Evolutionary conservation across 1,284 basidiomycete genomes (phyloP).

Genomic region (Ceratobasidium papillatum): DNA sequence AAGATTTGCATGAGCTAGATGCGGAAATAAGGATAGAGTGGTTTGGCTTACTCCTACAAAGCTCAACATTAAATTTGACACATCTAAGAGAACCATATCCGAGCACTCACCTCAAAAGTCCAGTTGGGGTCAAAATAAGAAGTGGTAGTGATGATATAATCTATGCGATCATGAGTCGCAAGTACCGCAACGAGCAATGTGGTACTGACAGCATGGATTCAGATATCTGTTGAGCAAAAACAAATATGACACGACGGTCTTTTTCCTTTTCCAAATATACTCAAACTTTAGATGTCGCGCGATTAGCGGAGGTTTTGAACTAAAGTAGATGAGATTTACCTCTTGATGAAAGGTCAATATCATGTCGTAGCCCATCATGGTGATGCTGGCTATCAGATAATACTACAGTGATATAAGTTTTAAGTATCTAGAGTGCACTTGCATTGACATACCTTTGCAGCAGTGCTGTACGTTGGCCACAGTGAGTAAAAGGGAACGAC

Average conservation of each 20-base stretch:
- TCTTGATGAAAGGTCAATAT: conserved; percentile 30
- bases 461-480: background rate
- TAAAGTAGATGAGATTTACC: background rate
- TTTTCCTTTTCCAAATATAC: conserved; percentile 36
- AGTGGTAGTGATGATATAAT: conserved; percentile 33
- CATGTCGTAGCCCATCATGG: conserved; percentile 39
- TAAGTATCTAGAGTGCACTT: background rate
- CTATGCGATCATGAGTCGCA: background rate
- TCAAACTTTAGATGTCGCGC: background rate
- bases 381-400: conserved; percentile 29
- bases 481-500: background rate
- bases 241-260: conserved; percentile 32
- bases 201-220: conserved; percentile 26
- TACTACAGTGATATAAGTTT: conserved; percentile 13
- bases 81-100: background rate
- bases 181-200: background rate
- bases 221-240: conserved; percentile 34
- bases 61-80: background rate
- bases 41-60: conserved; percentile 8
- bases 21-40: background rate
- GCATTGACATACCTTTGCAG: conserved; percentile 6
- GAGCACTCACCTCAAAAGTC: conserved; percentile 21
- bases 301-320: background rate
- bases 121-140: conserved; percentile 33
- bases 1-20: background rate